Base-by-base conservation (phyloP, 768 basidiomycete genomes). In the Psilocybe cubensis region DNA sequence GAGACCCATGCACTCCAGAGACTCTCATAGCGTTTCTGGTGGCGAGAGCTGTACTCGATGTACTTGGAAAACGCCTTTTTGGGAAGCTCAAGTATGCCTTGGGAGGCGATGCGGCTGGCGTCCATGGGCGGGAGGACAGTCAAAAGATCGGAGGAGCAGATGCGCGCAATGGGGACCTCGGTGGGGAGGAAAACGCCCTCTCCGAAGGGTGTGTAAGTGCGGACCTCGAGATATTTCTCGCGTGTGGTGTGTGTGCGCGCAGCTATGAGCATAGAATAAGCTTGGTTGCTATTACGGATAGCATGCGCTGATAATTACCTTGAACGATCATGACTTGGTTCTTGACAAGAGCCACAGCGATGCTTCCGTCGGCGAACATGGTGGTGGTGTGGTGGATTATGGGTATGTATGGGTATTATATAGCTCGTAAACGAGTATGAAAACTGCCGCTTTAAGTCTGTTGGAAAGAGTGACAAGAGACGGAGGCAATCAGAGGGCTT, bases 261-360 rank as follows among this genome's bases (percentile, higher is more conserved):
- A 44, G 84, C 89, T 90, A 63, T 42, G 31, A 27, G 21, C 43
- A 35, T 46, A 20, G 25, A 47, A 58, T 61, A 62, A 58, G 40
- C 44, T 46, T 51, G 46, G 8, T 51, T 12, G n/a, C 29, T 9
- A 38, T 23, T 12, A 33, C 43, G n/a, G 9, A 4, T n/a, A 40
- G 38, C 27, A n/a, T n/a, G 29, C 31, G 50, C 29, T 1, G 40
- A n/a, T 24, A 54, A 70, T 55, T 63, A 87, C 89, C 83, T 83
- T 87, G 84, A 23, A 89, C 84, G 58, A 91, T 68, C 77, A 82
- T 83, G 29, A 91, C 83, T 67, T 85, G 83, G 63, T 81, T 83
- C 61, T 85, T 83, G 44, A 90, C 85, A 56, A 89, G 66, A 20
- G 89, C 89, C 55, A 90, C 81, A 50, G 87, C 89, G 57, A 89